Conservation (phyloP, 371 early-diverging fungal species). For the Funneliformis caledonium region DNA sequence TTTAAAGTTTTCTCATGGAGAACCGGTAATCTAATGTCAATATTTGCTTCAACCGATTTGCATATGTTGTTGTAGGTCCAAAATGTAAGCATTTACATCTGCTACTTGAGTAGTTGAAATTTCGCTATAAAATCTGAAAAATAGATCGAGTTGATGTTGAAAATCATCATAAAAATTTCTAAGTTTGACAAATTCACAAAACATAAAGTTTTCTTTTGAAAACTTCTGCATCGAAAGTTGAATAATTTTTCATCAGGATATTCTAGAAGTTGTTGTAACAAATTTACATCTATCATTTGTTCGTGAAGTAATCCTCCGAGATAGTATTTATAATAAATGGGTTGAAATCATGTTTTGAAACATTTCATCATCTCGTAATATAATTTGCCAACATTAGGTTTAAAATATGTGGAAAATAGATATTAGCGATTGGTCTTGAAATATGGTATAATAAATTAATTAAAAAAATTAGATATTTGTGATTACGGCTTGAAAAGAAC, state of each 20-base stretch:
- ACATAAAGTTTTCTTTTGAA: neutral
- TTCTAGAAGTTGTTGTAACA: constrained; percentile 16
- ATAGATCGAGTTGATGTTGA: neutral
- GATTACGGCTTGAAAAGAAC: neutral
- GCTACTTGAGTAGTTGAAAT: constrained; percentile 17
- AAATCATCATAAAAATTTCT: neutral
- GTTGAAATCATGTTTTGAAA: neutral
- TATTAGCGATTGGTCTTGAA: neutral
- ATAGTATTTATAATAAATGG: neutral
- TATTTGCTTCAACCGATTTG: neutral
- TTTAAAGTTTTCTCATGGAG: neutral
- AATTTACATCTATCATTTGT: neutral
- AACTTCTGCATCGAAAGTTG: neutral
- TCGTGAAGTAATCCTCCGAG: neutral
- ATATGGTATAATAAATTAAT: neutral
- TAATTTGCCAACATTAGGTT: constrained; percentile 8
- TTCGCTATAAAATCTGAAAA: constrained; percentile 18
- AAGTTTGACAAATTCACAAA: neutral
- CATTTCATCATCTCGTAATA: neutral
- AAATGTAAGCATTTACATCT: constrained; percentile 7
- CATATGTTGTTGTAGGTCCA: constrained; percentile 12
- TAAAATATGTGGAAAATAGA: neutral
- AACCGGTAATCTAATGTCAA: neutral
- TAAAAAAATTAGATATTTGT: neutral
- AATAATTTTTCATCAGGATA: constrained; percentile 10